Percentiles rank a stretch among this genome's conserved stretches.
Evolutionary conservation across 2,329 filamentous ascomycete genomes (phyloP).

Genomic region (Colletotrichum sidae): DNA sequence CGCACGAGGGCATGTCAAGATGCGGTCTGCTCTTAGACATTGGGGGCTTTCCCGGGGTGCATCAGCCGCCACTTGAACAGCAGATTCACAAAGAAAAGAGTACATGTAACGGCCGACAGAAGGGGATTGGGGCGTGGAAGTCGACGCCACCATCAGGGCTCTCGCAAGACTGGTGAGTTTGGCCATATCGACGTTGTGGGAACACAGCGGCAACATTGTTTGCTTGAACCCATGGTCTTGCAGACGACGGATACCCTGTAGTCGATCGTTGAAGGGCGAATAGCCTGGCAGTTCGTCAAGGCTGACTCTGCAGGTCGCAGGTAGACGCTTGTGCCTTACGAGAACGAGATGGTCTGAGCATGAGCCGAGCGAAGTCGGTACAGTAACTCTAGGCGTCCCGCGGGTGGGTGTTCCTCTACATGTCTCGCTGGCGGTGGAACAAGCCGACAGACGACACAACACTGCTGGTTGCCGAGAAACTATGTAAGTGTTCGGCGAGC

Average conservation of each 20-base stretch:
- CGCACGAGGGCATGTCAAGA: neutral
- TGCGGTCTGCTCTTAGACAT: neutral
- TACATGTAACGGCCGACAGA: neutral
- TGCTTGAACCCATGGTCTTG: conserved; percentile 16
- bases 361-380: neutral
- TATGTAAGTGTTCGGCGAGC: neutral
- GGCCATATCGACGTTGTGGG: neutral
- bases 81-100: neutral
- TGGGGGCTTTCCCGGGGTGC: conserved; percentile 11
- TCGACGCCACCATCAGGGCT: conserved; percentile 32
- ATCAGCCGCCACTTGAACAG: conserved; percentile 1
- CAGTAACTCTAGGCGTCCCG: conserved; percentile 6
- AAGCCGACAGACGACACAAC: neutral
- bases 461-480: neutral
- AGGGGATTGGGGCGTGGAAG: neutral
- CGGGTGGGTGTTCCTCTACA: neutral
- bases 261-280: neutral
- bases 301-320: conserved; percentile 22
- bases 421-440: no score
- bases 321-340: conserved; percentile 8
- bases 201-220: conserved; percentile 8
- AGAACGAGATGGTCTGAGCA: conserved; percentile 7
- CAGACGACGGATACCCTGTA: conserved; percentile 1
- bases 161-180: conserved; percentile 6
- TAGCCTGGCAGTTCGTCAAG: conserved; percentile 10